These are phyloP conservation scores for Puccinia horiana DNA, from an alignment of 1,284 basidiomycete species.

Conservation along the genomic window DNA sequence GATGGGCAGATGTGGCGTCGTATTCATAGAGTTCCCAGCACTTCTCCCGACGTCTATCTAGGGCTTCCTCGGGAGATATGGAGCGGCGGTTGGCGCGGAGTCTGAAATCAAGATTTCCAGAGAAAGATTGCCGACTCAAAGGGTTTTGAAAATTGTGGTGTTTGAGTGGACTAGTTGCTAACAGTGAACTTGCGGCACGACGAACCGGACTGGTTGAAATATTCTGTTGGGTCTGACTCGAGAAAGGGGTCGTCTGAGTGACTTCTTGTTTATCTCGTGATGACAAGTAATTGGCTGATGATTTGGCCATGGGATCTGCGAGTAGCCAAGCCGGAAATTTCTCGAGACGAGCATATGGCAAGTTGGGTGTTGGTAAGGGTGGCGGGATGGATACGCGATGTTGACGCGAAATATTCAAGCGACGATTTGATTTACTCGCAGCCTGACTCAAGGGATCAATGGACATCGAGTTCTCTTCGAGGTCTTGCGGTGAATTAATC, in stretches of 20 bases:
- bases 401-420: constrained; percentile 15
- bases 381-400: constrained; percentile 16
- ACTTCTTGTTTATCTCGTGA: not conserved
- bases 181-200: not conserved
- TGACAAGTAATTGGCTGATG: not conserved
- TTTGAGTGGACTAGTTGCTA: constrained; percentile 10
- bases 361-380: not conserved
- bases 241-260: not conserved
- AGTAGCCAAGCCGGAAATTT: constrained; percentile 26
- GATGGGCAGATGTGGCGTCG: constrained; percentile 23
- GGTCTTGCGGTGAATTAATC: not conserved
- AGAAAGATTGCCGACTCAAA: constrained; percentile 14
- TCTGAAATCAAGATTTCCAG: not conserved
- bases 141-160: not conserved
- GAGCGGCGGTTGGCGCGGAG: not conserved
- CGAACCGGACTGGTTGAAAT: not conserved
- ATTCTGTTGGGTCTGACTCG: not conserved
- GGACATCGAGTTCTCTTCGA: not conserved
- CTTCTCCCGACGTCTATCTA: constrained; percentile 19
- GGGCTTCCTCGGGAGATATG: constrained; percentile 14
- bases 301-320: constrained; percentile 16
- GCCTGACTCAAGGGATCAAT: not conserved
- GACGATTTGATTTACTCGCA: not conserved
- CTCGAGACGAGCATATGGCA: not conserved
- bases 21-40: constrained; percentile 40